Conservation (phyloP, 345 rosid species). For the Sonneratia caseolaris region DNA sequence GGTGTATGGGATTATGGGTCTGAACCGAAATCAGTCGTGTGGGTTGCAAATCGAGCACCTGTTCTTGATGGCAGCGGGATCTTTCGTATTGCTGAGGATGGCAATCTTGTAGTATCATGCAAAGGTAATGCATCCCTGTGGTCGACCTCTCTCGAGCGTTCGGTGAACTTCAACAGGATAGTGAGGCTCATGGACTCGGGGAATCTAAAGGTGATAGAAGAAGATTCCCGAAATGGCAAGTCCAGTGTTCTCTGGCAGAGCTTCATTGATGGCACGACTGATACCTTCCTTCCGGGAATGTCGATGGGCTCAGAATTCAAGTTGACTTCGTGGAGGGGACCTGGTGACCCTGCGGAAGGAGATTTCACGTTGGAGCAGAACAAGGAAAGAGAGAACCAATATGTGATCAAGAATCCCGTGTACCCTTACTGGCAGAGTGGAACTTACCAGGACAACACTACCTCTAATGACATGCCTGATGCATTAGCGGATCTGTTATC, state of each 20-base stretch:
- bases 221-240: not conserved
- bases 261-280: constrained; percentile 24
- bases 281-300: constrained; percentile 54
- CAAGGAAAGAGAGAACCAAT: not conserved
- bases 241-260: constrained; percentile 28
- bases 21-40: constrained; percentile 22
- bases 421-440: constrained; percentile 9
- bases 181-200: constrained; percentile 29
- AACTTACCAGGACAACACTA: not conserved
- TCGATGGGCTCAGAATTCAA: constrained; percentile 13
- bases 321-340: constrained; percentile 41
- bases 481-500: not conserved
- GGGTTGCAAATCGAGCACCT: constrained; percentile 41
- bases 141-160: constrained; percentile 6
- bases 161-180: constrained; percentile 3
- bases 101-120: constrained; percentile 18
- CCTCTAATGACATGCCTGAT: not conserved
- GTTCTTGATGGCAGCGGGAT: constrained; percentile 5
- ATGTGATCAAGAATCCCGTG: accelerated
- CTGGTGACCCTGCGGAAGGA: constrained; percentile 41
- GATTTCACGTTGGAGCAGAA: constrained; percentile 17
- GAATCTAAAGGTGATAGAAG: constrained; percentile 22
- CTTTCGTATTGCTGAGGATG: constrained; percentile 16
- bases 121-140: constrained; percentile 13
- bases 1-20: constrained; percentile 34